Evolutionary conservation across 176 grass and related monocot species (phyloP), one percentile per base, ranked within the genome.

Genomic region (Bothriochloa decipiens): DNA sequence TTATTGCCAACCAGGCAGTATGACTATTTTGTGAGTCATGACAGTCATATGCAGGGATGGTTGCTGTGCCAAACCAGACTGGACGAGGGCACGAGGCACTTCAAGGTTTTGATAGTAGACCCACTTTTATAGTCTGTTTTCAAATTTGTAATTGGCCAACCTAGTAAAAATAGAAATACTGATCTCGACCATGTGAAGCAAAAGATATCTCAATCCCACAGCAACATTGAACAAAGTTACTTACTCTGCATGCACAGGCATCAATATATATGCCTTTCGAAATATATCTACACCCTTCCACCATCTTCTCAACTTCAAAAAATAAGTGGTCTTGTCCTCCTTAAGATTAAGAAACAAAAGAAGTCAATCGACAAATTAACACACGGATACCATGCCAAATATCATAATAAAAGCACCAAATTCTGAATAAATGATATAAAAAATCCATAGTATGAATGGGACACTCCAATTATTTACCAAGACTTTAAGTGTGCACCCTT

Each of bases 171-270:
- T 1, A 50, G 11, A 80, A 49, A 37, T 33, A 27, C 12, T 80
- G 28, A 35, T 68, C 5, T 52, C 28, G 49, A 68, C 3, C 29
- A 36, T 66, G 49, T 79, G 13, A 33, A 20, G 15, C 22, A 43
- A 70, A 70, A 65, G 60, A 68, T 8, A 66, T 65, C 49, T 79
- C 14, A 28, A 25, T 0, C 52, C 64, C 49, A 74, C 8, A 40
- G 32, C 11, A 65, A 32, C 42, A 81, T 25, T 58, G 4, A 43
- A 69, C 43, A 86, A 88, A 73, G 74, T 35, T 58, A 81, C 91
- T 88, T 93, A 98, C 96, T 95, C 87, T 93, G 89, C 87, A 90
- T 98, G 90, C 53, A 98, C 91, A 67, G 96, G 93, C 65, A 98
- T 87, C 78, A 98, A 84, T 70, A 98, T 73, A 39, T 95, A 98